Conservation (phyloP, 2,329 filamentous ascomycete genomes). For the Colletotrichum siamense region DNA sequence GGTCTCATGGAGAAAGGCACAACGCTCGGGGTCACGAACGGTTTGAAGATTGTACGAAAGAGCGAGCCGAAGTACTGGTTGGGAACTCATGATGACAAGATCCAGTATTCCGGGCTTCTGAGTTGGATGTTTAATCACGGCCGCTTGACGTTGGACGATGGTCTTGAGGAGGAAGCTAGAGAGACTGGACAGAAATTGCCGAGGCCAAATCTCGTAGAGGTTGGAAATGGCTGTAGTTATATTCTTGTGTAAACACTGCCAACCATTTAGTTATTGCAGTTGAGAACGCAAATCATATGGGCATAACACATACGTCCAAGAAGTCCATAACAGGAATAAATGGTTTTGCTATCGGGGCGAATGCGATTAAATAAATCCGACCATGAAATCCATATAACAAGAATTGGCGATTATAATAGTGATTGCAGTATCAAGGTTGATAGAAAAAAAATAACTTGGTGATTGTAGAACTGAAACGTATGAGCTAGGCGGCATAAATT, state of each 20-base stretch:
- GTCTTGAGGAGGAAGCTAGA: background rate
- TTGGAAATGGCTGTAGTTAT: background rate
- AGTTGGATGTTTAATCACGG: background rate
- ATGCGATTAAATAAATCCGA: background rate
- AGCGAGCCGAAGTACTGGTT: background rate
- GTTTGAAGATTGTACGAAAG: background rate
- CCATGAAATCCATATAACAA: background rate
- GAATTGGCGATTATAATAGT: background rate
- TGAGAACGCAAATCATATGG: background rate
- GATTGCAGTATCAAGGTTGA: background rate
- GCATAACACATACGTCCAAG: background rate
- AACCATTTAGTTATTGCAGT: background rate
- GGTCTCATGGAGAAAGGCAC: background rate
- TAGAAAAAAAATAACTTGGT: background rate
- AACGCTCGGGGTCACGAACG: background rate
- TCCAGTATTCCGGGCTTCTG: background rate
- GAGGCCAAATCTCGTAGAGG: background rate
- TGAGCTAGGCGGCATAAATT: background rate
- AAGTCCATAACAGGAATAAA: fast-evolving
- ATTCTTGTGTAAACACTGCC: background rate
- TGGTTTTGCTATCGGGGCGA: background rate
- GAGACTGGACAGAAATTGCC: background rate
- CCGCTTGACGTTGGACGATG: background rate
- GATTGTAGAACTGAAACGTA: background rate
- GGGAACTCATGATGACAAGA: background rate